A percentile compares a stretch with the other conserved stretches of the same genome.
These are phyloP conservation scores for Tulasnella sp. DNA, from an alignment of 768 basidiomycete species.

Conservation along the genomic window DNA sequence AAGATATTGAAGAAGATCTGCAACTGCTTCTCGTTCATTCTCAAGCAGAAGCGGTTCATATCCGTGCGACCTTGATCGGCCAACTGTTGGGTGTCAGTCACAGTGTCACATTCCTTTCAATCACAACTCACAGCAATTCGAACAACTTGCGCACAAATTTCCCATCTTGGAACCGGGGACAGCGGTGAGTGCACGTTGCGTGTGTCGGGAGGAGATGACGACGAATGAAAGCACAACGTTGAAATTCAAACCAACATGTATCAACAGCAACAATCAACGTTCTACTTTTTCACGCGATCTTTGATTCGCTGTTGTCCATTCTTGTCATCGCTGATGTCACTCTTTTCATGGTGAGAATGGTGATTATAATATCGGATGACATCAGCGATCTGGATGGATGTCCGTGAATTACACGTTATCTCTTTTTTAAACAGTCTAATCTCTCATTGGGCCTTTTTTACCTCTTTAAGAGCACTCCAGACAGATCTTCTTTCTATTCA, in stretches of 20 bases:
- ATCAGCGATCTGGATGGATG: no score
- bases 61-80: slow-evolving; percentile 68
- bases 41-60: slow-evolving; percentile 80
- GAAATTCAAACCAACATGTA: slow-evolving; percentile 2
- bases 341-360: no score
- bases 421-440: no score
- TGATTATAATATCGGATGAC: no score
- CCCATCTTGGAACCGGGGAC: slow-evolving; percentile 12
- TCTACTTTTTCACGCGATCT: no score
- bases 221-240: slow-evolving; percentile 1
- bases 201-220: slow-evolving; percentile 5
- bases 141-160: slow-evolving; percentile 15
- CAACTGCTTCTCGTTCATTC: slow-evolving; percentile 95
- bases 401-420: no score
- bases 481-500: no score
- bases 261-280: slow-evolving; percentile 3
- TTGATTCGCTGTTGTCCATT: no score
- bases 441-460: no score
- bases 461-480: no score
- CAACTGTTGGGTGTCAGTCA: slow-evolving; percentile 35
- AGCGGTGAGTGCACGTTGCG: not conserved
- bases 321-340: no score
- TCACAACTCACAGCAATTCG: slow-evolving; percentile 5
- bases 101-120: not conserved
- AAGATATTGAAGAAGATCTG: slow-evolving; percentile 90